Evolutionary conservation across 2,329 filamentous ascomycete species (phyloP), one percentile per base, ranked within the genome.

Genomic region (Trichoderma semiorbis): DNA sequence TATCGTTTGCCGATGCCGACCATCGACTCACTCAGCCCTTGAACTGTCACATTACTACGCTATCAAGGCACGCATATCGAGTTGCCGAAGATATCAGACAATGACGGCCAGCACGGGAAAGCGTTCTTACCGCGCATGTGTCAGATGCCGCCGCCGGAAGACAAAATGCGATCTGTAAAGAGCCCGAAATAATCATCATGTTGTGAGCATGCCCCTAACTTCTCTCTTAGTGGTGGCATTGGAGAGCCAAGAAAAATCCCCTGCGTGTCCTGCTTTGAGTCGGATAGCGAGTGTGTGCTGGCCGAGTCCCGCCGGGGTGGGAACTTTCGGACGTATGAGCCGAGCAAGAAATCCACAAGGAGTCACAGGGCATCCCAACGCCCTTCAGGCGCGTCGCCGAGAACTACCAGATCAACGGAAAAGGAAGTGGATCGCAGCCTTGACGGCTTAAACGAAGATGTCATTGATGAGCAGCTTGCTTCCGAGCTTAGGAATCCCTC

Each of bases 91-190:
- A n/a, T n/a, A 34, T 14, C 11, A 14, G 21, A 57, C 18, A 12
- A 68, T 68, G 65, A 68, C 65, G n/a, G 3, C 18, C 8, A 55
- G 65, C n/a, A 68, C 65, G 8, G 65, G 65, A 16, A 68, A 68
- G 34, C 24, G 65, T 2, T 68, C 65, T 60, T 68, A 68, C 5
- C 65, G 65, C 11, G 65, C 65, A n/a, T 68, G 65, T 12, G n/a
- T 60, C 32, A 60, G 65, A 21, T 68, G 65, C 10, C 65, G 65
- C 11, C 53, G 65, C 10, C 65, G 65, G 18, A 68, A 68, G 26
- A 68, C 65, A 47, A 58, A 36, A 60, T 68, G 65, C 24, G 65
- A 68, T 60, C 53, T 68, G 65, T 68, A 58, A 68, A 14, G 6
- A 12, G 3, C 7, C n/a, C 30, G 16, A 18, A 2, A 5, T 18